These are phyloP conservation scores for Jackrogersella minutella DNA, from an alignment of 495 filamentous ascomycete species.

Conservation along the genomic window DNA sequence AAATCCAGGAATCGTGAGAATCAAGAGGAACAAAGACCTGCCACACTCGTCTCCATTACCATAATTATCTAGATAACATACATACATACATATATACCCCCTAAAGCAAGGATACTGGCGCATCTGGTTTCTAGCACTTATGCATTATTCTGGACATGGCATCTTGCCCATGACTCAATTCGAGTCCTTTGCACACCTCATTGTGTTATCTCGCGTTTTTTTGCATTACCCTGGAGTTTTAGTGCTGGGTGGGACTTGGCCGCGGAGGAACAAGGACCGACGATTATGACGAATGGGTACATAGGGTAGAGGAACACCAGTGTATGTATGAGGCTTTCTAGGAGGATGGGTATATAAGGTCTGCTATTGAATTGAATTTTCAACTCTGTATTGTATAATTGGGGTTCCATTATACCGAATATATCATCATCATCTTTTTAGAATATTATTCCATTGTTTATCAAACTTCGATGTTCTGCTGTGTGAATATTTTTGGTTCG, in stretches of 20 bases:
- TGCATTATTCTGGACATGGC: slow-evolving; percentile 30
- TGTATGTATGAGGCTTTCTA: slow-evolving; percentile 1
- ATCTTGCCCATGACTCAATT: slow-evolving; percentile 10
- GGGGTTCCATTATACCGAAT: neutral
- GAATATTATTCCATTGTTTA: neutral
- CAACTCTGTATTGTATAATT: neutral
- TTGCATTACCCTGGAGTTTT: slow-evolving; percentile 46
- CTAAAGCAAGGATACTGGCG: slow-evolving; percentile 30
- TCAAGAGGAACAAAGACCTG: slow-evolving; percentile 39
- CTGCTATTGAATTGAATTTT: slow-evolving; percentile 6
- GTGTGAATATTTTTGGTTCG: neutral
- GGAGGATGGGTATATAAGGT: slow-evolving; percentile 18
- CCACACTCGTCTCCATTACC: slow-evolving; percentile 45
- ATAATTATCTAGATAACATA: slow-evolving; percentile 14
- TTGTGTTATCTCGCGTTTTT: slow-evolving; percentile 24
- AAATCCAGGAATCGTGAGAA: slow-evolving; percentile 47
- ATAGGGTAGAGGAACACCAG: slow-evolving; percentile 15
- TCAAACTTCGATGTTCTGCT: neutral
- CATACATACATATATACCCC: slow-evolving; percentile 30
- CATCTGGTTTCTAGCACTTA: slow-evolving; percentile 18
- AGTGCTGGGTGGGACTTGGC: slow-evolving; percentile 34
- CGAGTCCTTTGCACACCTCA: slow-evolving; percentile 17
- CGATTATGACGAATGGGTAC: slow-evolving; percentile 33
- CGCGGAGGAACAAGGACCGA: slow-evolving; percentile 38
- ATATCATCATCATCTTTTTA: neutral